These are phyloP conservation scores for Macrolepiota albuminosa DNA, from an alignment of 768 basidiomycete species.

Conservation along the genomic window DNA sequence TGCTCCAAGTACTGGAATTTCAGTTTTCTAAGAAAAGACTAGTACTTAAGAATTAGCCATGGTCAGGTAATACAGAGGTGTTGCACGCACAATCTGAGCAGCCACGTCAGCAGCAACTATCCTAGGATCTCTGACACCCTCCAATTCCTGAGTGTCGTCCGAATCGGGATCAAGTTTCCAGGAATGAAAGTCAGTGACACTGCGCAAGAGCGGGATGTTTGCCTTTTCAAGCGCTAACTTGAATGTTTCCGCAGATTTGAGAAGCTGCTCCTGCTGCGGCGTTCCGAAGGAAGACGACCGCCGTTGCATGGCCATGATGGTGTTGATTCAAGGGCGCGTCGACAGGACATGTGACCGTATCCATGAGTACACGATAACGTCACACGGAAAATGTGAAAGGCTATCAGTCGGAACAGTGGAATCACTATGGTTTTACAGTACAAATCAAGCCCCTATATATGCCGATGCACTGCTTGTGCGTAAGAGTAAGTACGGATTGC, in stretches of 20 bases:
- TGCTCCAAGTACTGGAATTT: slow-evolving; percentile 90
- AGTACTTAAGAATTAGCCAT: background rate
- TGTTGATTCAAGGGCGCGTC: slow-evolving; percentile 7
- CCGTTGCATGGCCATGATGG: slow-evolving; percentile 1
- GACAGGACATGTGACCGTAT: too few species aligned
- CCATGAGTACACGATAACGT: too few species aligned
- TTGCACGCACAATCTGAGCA: slow-evolving; percentile 50
- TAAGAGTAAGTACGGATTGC: too few species aligned
- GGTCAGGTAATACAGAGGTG: background rate
- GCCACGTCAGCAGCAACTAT: slow-evolving; percentile 55
- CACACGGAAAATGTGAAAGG: too few species aligned
- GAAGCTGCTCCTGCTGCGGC: slow-evolving; percentile 29
- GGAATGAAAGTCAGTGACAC: slow-evolving; percentile 30
- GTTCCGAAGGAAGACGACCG: slow-evolving; percentile 13
- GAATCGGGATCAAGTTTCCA: slow-evolving; percentile 30
- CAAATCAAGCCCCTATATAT: too few species aligned
- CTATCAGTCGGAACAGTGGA: too few species aligned
- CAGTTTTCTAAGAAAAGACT: slow-evolving; percentile 74
- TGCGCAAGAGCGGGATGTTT: slow-evolving; percentile 33
- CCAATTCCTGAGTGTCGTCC: slow-evolving; percentile 29
- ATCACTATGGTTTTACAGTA: too few species aligned
- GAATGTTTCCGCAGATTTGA: slow-evolving; percentile 29
- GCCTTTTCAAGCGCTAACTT: slow-evolving; percentile 29
- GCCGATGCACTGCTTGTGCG: too few species aligned
- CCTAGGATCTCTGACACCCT: slow-evolving; percentile 43